A percentile compares a stretch with the other conserved stretches of the same genome.
Evolutionary conservation across 164 flowering plant genomes (phyloP).

Genomic region (Amborella trichopoda): DNA sequence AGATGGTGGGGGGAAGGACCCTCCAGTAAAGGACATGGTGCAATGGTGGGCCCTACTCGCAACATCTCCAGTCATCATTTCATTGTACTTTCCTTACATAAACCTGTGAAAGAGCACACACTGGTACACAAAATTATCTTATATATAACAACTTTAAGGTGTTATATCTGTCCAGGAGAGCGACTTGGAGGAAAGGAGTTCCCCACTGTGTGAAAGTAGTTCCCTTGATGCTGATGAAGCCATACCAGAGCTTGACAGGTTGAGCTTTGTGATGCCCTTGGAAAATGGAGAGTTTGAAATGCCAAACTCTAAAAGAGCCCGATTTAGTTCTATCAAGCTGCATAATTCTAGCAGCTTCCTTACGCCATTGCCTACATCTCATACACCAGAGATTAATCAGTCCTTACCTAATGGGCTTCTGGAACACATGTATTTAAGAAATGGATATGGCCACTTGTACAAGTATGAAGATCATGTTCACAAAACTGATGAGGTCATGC

Average conservation of each 20-base stretch:
- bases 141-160: too few relatives aligned
- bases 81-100: too few relatives aligned
- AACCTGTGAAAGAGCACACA: too few relatives aligned
- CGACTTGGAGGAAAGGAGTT: constrained; percentile 10
- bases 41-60: too few relatives aligned
- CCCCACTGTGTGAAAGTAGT: constrained; percentile 9
- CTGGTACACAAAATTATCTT: too few relatives aligned
- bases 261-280: constrained; percentile 23
- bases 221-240: constrained; percentile 22
- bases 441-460: constrained; percentile 5
- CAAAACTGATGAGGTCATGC: constrained; percentile 1
- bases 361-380: constrained; percentile 32
- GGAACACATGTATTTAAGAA: constrained; percentile 28
- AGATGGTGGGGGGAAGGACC: too few relatives aligned
- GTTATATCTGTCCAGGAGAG: too few relatives aligned
- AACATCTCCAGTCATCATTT: too few relatives aligned
- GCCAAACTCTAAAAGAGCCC: constrained; percentile 23
- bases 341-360: constrained; percentile 38
- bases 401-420: constrained; percentile 59
- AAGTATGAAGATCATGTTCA: constrained; percentile 13
- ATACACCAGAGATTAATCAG: constrained; percentile 25
- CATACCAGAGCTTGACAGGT: constrained; percentile 56
- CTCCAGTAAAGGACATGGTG: too few relatives aligned
- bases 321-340: constrained; percentile 37
- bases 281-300: constrained; percentile 19